phyloP scores from a whole-genome alignment of 495 filamentous ascomycete genomes.

The Penicillium flavigenum region DNA sequence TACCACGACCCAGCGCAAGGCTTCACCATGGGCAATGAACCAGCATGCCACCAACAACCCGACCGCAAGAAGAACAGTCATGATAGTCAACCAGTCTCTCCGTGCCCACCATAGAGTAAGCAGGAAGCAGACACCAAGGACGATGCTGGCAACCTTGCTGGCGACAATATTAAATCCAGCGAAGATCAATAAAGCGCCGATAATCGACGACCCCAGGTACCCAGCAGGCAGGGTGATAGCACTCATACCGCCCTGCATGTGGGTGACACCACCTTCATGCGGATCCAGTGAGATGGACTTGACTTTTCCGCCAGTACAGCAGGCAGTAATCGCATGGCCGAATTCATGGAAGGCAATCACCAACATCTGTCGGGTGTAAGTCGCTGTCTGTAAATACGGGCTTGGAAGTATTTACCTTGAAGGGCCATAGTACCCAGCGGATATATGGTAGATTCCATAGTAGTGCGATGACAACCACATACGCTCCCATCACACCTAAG shows the following conservation, averaged over 20 bases:
- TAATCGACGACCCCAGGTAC: slow-evolving; percentile 72
- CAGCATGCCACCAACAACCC: slow-evolving; percentile 72
- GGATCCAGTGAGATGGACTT: slow-evolving; percentile 71
- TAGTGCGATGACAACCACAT: slow-evolving; percentile 71
- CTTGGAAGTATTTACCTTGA: slow-evolving; percentile 57
- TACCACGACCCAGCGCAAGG: slow-evolving; percentile 69
- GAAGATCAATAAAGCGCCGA: slow-evolving; percentile 75
- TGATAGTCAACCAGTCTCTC: slow-evolving; percentile 72
- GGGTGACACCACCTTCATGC: slow-evolving; percentile 70
- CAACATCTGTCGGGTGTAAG: slow-evolving; percentile 60
- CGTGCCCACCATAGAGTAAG: slow-evolving; percentile 79
- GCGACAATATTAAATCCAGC: slow-evolving; percentile 79
- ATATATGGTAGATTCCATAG: slow-evolving; percentile 80
- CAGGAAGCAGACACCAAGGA: slow-evolving; percentile 70
- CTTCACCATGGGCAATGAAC: slow-evolving; percentile 75
- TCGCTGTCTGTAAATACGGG: background rate
- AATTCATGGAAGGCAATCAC: slow-evolving; percentile 86
- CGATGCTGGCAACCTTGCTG: slow-evolving; percentile 72
- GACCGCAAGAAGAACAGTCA: slow-evolving; percentile 65
- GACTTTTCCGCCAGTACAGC: slow-evolving; percentile 69
- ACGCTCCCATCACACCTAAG: slow-evolving; percentile 65
- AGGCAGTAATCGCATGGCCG: slow-evolving; percentile 70
- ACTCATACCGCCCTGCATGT: slow-evolving; percentile 74
- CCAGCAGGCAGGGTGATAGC: slow-evolving; percentile 74
- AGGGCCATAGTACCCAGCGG: slow-evolving; percentile 73